A percentile compares a stretch with the other conserved stretches of the same genome.
These are phyloP conservation scores for Schizochytrium sp. DNA, from an alignment of 108 stramenopile genomes.

Conservation along the genomic window DNA sequence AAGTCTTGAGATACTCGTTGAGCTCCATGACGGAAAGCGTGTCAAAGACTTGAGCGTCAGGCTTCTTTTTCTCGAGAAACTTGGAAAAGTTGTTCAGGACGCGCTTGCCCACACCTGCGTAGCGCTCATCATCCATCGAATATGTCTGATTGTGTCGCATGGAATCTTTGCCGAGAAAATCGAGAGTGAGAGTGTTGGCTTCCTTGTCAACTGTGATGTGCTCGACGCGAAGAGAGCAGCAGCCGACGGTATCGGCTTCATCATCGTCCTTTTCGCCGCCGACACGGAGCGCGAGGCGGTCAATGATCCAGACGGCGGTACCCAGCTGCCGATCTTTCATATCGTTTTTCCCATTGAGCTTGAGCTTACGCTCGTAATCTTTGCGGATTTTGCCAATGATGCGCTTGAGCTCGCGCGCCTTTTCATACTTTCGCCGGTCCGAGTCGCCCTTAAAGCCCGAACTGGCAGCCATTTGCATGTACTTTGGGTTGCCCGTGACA, in stretches of 20 bases:
- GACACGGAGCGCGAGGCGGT: constrained; percentile 96
- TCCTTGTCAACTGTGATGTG: constrained; percentile 82
- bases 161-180: constrained; percentile 98
- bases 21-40: constrained; percentile 64
- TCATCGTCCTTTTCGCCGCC: constrained; percentile 99
- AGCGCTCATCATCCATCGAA: constrained; percentile 75
- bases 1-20: constrained; percentile 79
- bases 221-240: constrained; percentile 94
- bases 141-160: constrained; percentile 97
- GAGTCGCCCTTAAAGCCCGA: constrained; percentile 96
- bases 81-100: constrained; percentile 79
- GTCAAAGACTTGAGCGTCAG: constrained; percentile 85
- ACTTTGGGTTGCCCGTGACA: constrained; percentile 85
- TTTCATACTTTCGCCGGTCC: constrained; percentile 92
- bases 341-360: constrained; percentile 45
- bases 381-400: constrained; percentile 85
- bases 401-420: constrained; percentile 88
- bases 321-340: constrained; percentile 66
- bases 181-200: constrained; percentile 85
- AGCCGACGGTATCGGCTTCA: constrained; percentile 99
- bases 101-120: constrained; percentile 70
- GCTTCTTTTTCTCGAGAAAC: constrained; percentile 82
- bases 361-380: constrained; percentile 80
- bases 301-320: constrained; percentile 99
- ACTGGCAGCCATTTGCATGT: constrained; percentile 94